Evolutionary conservation across 805 yeast species (phyloP), one percentile per base, ranked within the genome.

Genomic region (Monosporozyma servazzii): DNA sequence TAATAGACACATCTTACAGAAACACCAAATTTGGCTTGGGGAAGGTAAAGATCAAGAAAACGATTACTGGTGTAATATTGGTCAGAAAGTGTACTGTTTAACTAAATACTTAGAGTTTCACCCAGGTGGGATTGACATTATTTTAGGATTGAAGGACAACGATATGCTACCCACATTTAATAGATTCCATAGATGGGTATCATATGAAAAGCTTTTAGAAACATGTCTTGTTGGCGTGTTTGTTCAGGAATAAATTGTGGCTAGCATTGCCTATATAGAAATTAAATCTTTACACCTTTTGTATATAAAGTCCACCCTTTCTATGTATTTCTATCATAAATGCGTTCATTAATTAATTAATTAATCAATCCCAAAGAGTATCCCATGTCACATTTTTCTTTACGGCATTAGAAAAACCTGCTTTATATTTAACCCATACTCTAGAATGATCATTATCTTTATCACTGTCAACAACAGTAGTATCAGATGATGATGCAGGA

Each of bases 351-450:
- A 5, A 25, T 25, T n/a, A 11, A 42, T 23, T 5, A 5, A 4
- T 13, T 18, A 40, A 39, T 55, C 45, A 64, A 33, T 61, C 56
- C 70, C 70, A 86, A 23, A 89, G 66, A 50, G 78, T 83, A 7
- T 70, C 65, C 96, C 96, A 90, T 20, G 82, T 78, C 23, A 89
- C 80, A 50, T 83, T 86, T 60, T 87, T 88, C 33, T 95, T 71
- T 2, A 89, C 97, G 0, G 97, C 97, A 65, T 88, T 85, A 5
- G 95, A 86, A 61, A 84, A 89, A 0, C 97, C 97, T 68, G 89
- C 96, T 56, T 85, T 86, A 63, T 83, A 88, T 62, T 85, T 88
- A n/a, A 89, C 86, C 96, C 96, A 89, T 45, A 81, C 75, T 60
- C 56, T 49, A 61, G 45, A 20, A 29, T 45, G 29, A 23, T 51